Conservation (phyloP, 495 filamentous ascomycete genomes). For the Aspergillus panamensis region DNA sequence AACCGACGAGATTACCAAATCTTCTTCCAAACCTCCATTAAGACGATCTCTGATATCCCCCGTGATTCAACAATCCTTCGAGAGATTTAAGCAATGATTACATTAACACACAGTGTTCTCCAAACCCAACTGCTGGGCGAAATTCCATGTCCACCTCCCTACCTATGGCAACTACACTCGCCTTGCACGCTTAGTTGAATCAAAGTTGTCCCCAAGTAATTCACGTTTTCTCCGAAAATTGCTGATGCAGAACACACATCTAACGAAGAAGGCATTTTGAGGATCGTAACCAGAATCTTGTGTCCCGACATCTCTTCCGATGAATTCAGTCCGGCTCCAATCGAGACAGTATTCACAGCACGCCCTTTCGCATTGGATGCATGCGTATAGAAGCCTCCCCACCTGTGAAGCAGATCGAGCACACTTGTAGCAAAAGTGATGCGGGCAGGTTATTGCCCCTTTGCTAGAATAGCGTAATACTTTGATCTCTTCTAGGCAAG, state of each 20-base stretch:
- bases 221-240: neutral
- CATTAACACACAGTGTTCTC: neutral
- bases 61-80: too few species aligned
- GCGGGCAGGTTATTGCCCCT: constrained; percentile 50
- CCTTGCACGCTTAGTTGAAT: neutral
- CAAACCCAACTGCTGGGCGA: neutral
- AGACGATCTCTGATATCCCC: too few species aligned
- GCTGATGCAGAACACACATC: constrained; percentile 6
- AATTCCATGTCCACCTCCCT: neutral
- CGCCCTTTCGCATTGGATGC: constrained; percentile 53
- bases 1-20: too few species aligned
- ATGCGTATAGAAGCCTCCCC: constrained; percentile 58
- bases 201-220: neutral
- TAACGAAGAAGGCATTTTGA: constrained; percentile 11
- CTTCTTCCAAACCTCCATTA: too few species aligned
- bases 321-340: constrained; percentile 47
- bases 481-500: constrained; percentile 43
- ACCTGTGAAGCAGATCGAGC: constrained; percentile 51
- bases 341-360: constrained; percentile 64
- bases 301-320: constrained; percentile 52
- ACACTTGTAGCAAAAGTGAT: constrained; percentile 57
- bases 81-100: too few species aligned
- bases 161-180: neutral
- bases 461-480: constrained; percentile 24
- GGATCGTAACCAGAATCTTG: too few species aligned